Conservation (phyloP, 1,284 basidiomycete genomes). For the Malassezia furfur region DNA sequence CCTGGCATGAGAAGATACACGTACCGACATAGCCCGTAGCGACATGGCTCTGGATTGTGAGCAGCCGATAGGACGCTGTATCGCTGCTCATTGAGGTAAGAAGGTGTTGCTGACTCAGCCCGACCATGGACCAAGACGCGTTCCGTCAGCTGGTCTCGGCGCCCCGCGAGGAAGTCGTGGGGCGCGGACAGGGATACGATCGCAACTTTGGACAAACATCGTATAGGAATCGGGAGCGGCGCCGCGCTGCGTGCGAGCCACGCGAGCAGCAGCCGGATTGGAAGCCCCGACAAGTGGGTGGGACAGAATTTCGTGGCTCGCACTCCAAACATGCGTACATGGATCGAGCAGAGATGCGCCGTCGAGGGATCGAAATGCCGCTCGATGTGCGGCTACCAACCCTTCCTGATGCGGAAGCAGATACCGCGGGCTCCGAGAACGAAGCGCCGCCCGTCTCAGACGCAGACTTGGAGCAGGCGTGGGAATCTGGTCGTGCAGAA, state of each 20-base stretch:
- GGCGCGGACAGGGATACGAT: not conserved
- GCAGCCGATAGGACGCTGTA: slow-evolving; percentile 29
- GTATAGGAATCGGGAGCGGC: not conserved
- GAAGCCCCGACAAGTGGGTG: not conserved
- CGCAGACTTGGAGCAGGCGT: slow-evolving; percentile 18
- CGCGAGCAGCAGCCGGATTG: not conserved
- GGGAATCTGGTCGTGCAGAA: slow-evolving; percentile 13
- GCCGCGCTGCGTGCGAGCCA: not conserved
- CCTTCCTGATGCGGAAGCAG: not conserved
- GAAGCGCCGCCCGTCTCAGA: slow-evolving; percentile 1
- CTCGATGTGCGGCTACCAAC: not conserved
- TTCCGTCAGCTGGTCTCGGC: slow-evolving; percentile 29
- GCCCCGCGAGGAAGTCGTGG: not conserved
- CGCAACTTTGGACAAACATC: not conserved
- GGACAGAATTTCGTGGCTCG: not conserved
- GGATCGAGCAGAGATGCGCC: slow-evolving; percentile 25
- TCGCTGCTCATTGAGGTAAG: not conserved
- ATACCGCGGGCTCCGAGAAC: not conserved
- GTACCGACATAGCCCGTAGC: slow-evolving; percentile 89
- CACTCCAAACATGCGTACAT: slow-evolving; percentile 13
- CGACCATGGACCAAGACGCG: slow-evolving; percentile 35
- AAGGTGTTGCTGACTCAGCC: not conserved
- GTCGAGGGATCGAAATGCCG: slow-evolving; percentile 2
- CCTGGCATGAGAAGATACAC: slow-evolving; percentile 52
- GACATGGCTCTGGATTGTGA: slow-evolving; percentile 79